Conservation (phyloP, 2,329 filamentous ascomycete genomes). For the Pseudonectria foliicola region DNA sequence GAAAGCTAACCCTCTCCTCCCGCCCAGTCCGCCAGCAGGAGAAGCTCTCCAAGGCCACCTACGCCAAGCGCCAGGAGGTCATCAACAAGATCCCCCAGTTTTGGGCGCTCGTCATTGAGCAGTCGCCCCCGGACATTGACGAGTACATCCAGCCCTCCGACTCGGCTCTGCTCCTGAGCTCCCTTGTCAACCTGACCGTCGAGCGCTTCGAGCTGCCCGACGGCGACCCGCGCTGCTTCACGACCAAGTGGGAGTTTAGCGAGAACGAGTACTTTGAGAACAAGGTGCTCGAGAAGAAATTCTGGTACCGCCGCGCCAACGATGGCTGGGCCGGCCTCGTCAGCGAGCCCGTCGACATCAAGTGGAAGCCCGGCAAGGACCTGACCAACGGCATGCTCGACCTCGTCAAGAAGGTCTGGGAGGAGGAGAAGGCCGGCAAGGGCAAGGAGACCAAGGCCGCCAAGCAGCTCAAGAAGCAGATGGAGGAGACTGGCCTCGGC, state of each 20-base stretch:
- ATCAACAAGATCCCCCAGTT: constrained; percentile 74
- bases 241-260: constrained; percentile 69
- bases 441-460: constrained; percentile 39
- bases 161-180: constrained; percentile 61
- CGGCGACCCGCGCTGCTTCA: constrained; percentile 75
- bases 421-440: constrained; percentile 44
- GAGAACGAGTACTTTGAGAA: constrained; percentile 80
- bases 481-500: constrained; percentile 53
- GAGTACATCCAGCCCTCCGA: constrained; percentile 81
- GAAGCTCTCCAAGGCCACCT: constrained; percentile 61
- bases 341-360: constrained; percentile 80
- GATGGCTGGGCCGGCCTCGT: constrained; percentile 71
- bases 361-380: constrained; percentile 77
- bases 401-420: constrained; percentile 62
- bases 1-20: constrained; percentile 8
- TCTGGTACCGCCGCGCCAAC: constrained; percentile 69
- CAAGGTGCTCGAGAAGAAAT: constrained; percentile 77
- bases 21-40: constrained; percentile 64
- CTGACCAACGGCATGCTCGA: constrained; percentile 73
- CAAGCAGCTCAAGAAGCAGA: constrained; percentile 46
- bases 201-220: constrained; percentile 70
- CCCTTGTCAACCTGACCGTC: constrained; percentile 63
- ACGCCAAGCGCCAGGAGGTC: constrained; percentile 65
- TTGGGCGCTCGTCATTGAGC: constrained; percentile 91
- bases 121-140: constrained; percentile 78